Evolutionary conservation across 2,329 filamentous ascomycete species (phyloP).

Genomic region (Venturia oleaginea): DNA sequence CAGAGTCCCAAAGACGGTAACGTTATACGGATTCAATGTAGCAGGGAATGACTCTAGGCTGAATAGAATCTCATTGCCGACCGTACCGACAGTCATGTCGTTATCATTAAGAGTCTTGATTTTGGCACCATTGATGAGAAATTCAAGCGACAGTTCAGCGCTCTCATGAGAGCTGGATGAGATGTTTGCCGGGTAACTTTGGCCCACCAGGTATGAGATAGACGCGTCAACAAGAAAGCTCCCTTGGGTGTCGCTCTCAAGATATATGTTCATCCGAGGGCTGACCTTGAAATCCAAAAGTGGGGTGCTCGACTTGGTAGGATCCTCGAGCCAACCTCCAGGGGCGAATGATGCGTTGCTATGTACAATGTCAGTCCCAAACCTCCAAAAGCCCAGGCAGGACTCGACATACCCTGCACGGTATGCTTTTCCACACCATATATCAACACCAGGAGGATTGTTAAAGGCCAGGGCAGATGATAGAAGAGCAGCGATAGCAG

Average conservation of each 20-base stretch:
- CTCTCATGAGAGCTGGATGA: background rate
- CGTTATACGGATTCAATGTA: background rate
- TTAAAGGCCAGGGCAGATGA: background rate
- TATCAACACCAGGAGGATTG: conserved; percentile 31
- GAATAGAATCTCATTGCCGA: background rate
- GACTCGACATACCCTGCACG: conserved; percentile 24
- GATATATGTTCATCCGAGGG: conserved; percentile 40
- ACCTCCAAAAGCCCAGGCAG: conserved; percentile 29
- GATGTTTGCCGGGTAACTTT: conserved; percentile 21
- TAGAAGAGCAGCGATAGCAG: background rate
- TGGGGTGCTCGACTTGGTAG: conserved; percentile 26
- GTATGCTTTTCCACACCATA: conserved; percentile 44
- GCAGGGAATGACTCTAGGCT: background rate
- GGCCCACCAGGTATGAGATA: conserved; percentile 24
- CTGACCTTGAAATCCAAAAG: conserved; percentile 36
- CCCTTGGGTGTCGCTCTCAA: conserved; percentile 30
- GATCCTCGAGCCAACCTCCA: conserved; percentile 37
- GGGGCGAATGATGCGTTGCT: conserved; percentile 32
- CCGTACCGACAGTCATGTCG: background rate
- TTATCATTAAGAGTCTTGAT: background rate
- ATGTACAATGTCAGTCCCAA: background rate
- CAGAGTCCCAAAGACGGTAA: background rate
- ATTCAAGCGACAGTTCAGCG: background rate
- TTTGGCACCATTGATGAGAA: background rate
- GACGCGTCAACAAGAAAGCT: conserved; percentile 35